Evolutionary conservation across 2,329 filamentous ascomycete species (phyloP).

Genomic region (Juglanconis sp.): DNA sequence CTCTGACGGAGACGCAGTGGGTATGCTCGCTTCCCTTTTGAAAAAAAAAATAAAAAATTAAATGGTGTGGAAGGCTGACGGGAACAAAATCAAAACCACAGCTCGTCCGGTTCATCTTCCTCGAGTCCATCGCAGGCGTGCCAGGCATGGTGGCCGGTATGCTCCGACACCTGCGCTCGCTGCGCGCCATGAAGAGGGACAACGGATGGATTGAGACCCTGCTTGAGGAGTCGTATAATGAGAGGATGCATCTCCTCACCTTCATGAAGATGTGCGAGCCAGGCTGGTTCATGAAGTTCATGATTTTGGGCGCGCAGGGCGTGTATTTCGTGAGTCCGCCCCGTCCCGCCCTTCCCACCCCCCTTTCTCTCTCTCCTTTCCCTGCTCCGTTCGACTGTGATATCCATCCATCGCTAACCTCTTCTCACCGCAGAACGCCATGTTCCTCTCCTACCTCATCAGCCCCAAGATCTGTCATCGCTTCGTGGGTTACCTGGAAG

Average conservation of each 20-base stretch:
- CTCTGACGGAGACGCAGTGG: constrained; percentile 85
- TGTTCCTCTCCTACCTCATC: constrained; percentile 86
- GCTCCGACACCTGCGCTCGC: constrained; percentile 80
- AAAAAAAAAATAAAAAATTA: not conserved
- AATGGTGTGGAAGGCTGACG: not conserved
- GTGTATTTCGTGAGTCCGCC: constrained; percentile 72
- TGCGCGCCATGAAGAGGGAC: constrained; percentile 83
- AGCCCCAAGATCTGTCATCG: constrained; percentile 86
- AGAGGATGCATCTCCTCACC: constrained; percentile 86
- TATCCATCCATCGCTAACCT: not conserved
- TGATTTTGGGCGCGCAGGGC: constrained; percentile 89
- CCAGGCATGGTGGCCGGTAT: constrained; percentile 97
- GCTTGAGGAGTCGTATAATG: constrained; percentile 87
- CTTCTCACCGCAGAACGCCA: constrained; percentile 53
- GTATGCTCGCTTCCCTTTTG: constrained; percentile 29
- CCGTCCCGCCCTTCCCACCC: not conserved
- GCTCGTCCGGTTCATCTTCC: constrained; percentile 83
- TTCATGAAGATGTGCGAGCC: constrained; percentile 81
- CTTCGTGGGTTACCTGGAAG: constrained; percentile 95
- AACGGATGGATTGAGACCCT: constrained; percentile 96
- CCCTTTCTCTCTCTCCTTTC: too few species aligned
- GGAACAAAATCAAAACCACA: constrained; percentile 19
- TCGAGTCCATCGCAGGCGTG: constrained; percentile 91
- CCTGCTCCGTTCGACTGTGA: not conserved
- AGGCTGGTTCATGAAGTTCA: constrained; percentile 83